Percentiles rank a stretch among this genome's conserved stretches.
These are phyloP conservation scores for Tripterygium wilfordii DNA, from an alignment of 177 flowering plant species.

Conservation along the genomic window DNA sequence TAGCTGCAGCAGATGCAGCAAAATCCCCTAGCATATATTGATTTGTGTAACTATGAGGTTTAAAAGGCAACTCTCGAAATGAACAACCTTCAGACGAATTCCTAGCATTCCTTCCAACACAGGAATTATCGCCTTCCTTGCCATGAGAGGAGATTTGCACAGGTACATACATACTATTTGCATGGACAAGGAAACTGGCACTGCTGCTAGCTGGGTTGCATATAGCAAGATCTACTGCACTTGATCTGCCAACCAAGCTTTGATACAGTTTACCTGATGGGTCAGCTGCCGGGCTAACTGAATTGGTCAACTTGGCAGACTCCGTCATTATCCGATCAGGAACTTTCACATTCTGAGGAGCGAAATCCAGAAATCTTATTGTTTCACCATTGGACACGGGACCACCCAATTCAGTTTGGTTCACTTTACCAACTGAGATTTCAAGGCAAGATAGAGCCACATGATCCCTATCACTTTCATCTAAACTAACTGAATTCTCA, in stretches of 20 bases:
- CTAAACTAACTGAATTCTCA: conserved; percentile 22
- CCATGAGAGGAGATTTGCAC: conserved; percentile 11
- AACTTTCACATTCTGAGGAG: conserved; percentile 5
- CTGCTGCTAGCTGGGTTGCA: conserved; percentile 19
- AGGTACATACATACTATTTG: conserved; percentile 13
- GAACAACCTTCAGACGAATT: conserved; percentile 10
- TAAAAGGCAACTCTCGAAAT: conserved; percentile 53
- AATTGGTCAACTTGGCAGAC: conserved; percentile 18
- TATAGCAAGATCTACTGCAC: conserved; percentile 17
- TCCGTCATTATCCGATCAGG: conserved; percentile 20
- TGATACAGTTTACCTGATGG: conserved; percentile 22
- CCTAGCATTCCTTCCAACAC: conserved; percentile 16
- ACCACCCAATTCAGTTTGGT: conserved; percentile 9
- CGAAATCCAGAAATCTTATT: conserved; percentile 3
- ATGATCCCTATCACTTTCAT: conserved; percentile 18
- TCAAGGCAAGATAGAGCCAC: conserved; percentile 9
- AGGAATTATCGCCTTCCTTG: conserved; percentile 12
- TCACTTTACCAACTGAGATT: conserved; percentile 13
- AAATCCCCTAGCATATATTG: conserved; percentile 75
- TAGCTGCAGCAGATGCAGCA: conserved; percentile 94
- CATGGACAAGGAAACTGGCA: conserved; percentile 15
- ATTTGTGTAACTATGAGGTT: conserved; percentile 60
- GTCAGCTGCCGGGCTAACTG: conserved; percentile 22
- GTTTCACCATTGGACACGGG: conserved; percentile 6
- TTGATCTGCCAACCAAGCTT: conserved; percentile 27